Evolutionary conservation across 2,329 filamentous ascomycete genomes (phyloP), one percentile per base, ranked within the genome.

Genomic region (Hymenoscyphus scutula): DNA sequence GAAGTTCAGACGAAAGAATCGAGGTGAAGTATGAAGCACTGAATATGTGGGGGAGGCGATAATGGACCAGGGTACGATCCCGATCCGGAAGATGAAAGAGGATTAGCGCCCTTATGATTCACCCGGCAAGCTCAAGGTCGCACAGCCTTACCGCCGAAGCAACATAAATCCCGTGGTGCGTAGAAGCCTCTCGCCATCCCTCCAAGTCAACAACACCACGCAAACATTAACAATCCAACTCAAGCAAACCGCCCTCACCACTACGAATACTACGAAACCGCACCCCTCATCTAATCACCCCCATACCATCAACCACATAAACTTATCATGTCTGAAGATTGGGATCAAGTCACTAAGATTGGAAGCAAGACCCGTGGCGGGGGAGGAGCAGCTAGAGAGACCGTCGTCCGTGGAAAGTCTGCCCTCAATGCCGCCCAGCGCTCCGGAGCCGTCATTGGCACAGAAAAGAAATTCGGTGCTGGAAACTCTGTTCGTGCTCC

Each of bases 331-430:
- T 51, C 45, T 51, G 82, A 85, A 74, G 92, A 96, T 74, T 98
- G 94, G 93, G 90, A 97, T 73, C 78, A 80, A 70, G 87, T 90
- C 71, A 96, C 92, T 80, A 96, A 95, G 84, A 98, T 99, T 75
- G 95, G 95, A 74, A 91, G 87, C 85, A 94, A 90, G 80, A 85
- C 84, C 74, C 87, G 87, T 73, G 84, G 86, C 68, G 84, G 87
- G 69, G 89, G 88, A 71, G 89, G 88, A 71, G 83, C 78, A 63
- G 81, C 85, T 70, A 90, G 91, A 71, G 92, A 97, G 84, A 96
- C 89, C 3, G 93, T 97, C 71, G 84, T 98, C 76, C 89, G 90
- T 76, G 91, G 94, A 75, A 92, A 91, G 77, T 74, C 80, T 63
- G 86, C 92, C 38, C 80, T 99, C 71, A 99, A 99, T 78, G 94